phyloP scores from a whole-genome alignment of 2,329 filamentous ascomycete genomes.

The Penicillium sp. region DNA sequence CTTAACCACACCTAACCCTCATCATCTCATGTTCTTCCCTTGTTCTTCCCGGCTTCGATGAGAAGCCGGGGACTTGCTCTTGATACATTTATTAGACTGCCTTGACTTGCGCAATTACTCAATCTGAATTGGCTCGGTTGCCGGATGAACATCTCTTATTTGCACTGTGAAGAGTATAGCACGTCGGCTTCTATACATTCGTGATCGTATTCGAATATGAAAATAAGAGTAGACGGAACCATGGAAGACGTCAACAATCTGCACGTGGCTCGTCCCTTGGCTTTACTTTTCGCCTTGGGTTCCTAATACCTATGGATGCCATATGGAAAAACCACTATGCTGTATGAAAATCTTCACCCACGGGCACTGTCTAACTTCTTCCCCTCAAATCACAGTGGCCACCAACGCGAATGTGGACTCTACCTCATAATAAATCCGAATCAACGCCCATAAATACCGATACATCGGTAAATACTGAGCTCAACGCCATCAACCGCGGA shows the following conservation, averaged over 20 bases:
- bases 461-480: not conserved
- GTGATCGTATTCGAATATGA: too few species aligned
- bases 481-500: not conserved
- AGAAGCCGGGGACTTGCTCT: constrained; percentile 20
- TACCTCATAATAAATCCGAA: not conserved
- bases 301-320: too few species aligned
- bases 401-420: constrained; percentile 3
- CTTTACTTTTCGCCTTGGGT: too few species aligned
- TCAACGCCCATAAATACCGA: not conserved
- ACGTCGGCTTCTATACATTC: too few species aligned
- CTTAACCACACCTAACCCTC: constrained; percentile 18
- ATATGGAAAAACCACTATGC: too few species aligned
- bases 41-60: constrained; percentile 3
- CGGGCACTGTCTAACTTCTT: not conserved
- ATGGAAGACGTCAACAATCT: not conserved
- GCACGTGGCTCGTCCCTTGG: not conserved
- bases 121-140: constrained; percentile 9
- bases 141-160: not conserved
- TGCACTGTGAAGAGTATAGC: not conserved
- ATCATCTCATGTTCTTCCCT: constrained; percentile 7
- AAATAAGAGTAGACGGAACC: too few species aligned
- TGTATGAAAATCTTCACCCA: too few species aligned
- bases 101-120: constrained; percentile 15
- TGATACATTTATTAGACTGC: constrained; percentile 25
- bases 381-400: constrained; percentile 1